Conservation (phyloP, 2,329 filamentous ascomycete species). For the Microdochium trichocladiopsis region DNA sequence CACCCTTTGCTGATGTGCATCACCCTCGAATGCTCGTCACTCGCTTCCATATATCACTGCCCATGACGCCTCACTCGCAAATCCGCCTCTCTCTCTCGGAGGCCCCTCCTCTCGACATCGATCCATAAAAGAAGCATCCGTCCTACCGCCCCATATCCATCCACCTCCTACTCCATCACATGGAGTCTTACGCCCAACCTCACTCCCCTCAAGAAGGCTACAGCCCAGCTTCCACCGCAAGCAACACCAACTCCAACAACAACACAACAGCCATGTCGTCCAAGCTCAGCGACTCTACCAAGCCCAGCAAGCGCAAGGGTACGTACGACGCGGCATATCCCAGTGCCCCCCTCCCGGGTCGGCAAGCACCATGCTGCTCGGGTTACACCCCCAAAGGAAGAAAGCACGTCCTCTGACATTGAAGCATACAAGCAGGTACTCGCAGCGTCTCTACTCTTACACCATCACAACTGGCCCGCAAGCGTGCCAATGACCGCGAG, state of each 20-base stretch:
- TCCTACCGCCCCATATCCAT: not conserved
- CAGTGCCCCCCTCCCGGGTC: not conserved
- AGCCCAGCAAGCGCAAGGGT: slow-evolving; percentile 23
- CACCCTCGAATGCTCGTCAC: not conserved
- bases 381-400: slow-evolving; percentile 4
- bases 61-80: not conserved
- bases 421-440: no score
- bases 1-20: not conserved
- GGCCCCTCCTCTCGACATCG: not conserved
- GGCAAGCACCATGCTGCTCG: slow-evolving; percentile 1
- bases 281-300: slow-evolving; percentile 9
- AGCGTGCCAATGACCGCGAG: slow-evolving; percentile 86
- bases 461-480: slow-evolving; percentile 80
- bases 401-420: no score
- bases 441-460: slow-evolving; percentile 83
- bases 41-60: not conserved
- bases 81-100: not conserved
- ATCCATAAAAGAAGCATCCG: not conserved
- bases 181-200: not conserved
- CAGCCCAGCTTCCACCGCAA: not conserved
- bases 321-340: slow-evolving; percentile 2
- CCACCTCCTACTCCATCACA: not conserved
- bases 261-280: not conserved
- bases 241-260: not conserved
- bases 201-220: not conserved